phyloP scores from a whole-genome alignment of 179 eudicot genomes.

The Actinidia chinensis region DNA sequence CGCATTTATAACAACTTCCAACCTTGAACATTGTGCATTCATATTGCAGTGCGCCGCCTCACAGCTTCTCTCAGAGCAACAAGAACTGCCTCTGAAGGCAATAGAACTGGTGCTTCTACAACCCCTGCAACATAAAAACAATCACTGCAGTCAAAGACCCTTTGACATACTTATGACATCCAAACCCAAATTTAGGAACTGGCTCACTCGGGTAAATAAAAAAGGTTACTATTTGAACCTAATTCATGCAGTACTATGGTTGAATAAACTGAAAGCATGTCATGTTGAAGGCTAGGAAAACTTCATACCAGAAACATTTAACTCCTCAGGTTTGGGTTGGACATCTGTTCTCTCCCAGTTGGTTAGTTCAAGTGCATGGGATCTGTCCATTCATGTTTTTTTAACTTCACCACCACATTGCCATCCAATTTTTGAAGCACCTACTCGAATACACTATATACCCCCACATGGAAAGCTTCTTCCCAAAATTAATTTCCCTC shows the following conservation, averaged over 20 bases:
- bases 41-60: slow-evolving; percentile 52
- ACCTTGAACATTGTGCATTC: slow-evolving; percentile 67
- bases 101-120: slow-evolving; percentile 23
- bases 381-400: slow-evolving; percentile 75
- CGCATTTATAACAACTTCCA: neutral
- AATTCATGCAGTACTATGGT: slow-evolving; percentile 25
- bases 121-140: slow-evolving; percentile 33
- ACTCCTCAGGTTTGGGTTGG: slow-evolving; percentile 52
- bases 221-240: slow-evolving; percentile 23
- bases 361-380: slow-evolving; percentile 49
- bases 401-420: slow-evolving; percentile 50
- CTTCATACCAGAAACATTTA: slow-evolving; percentile 25
- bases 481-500: slow-evolving; percentile 61
- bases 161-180: slow-evolving; percentile 10
- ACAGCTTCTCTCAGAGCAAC: slow-evolving; percentile 66
- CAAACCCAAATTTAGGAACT: neutral
- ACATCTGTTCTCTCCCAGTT: slow-evolving; percentile 72
- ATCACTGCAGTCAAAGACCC: neutral
- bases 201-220: neutral
- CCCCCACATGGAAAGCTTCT: slow-evolving; percentile 94
- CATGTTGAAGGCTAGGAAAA: slow-evolving; percentile 22
- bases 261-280: slow-evolving; percentile 26
- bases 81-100: slow-evolving; percentile 55
- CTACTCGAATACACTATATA: slow-evolving; percentile 55
- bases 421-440: slow-evolving; percentile 40